These are phyloP conservation scores for Apophysomyces variabilis DNA, from an alignment of 371 early-diverging fungal species.

Conservation along the genomic window DNA sequence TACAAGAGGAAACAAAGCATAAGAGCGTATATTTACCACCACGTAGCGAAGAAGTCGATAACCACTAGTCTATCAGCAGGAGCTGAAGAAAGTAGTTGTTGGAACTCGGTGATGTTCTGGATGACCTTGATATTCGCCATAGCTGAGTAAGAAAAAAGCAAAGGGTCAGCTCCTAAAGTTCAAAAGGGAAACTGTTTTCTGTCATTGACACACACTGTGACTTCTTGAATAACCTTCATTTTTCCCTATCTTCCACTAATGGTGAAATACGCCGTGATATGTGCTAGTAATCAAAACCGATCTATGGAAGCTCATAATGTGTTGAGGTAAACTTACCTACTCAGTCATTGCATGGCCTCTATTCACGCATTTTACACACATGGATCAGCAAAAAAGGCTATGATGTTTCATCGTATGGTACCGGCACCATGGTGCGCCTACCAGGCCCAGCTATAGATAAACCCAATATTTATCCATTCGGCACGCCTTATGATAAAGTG, in stretches of 20 bases:
- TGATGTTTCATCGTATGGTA: slow-evolving; percentile 87
- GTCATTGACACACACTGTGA: background rate
- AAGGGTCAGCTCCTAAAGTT: background rate
- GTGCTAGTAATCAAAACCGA: slow-evolving; percentile 97
- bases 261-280: slow-evolving; percentile 90
- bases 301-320: slow-evolving; percentile 97
- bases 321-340: slow-evolving; percentile 54
- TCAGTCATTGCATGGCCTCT: background rate
- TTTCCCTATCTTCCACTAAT: slow-evolving; percentile 32
- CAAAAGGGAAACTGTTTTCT: background rate
- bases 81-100: slow-evolving; percentile 29
- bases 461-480: slow-evolving; percentile 93
- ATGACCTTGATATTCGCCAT: slow-evolving; percentile 16
- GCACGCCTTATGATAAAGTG: slow-evolving; percentile 90
- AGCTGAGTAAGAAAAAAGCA: background rate
- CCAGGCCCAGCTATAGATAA: slow-evolving; percentile 89
- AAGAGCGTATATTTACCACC: slow-evolving; percentile 42
- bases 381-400: slow-evolving; percentile 70
- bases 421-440: slow-evolving; percentile 89
- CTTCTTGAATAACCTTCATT: background rate
- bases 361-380: slow-evolving; percentile 7
- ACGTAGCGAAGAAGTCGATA: slow-evolving; percentile 61
- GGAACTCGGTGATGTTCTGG: slow-evolving; percentile 36
- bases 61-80: slow-evolving; percentile 49
- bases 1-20: background rate